Conservation (phyloP, 2,329 filamentous ascomycete genomes). For the Cercospora zeae-maydis region DNA sequence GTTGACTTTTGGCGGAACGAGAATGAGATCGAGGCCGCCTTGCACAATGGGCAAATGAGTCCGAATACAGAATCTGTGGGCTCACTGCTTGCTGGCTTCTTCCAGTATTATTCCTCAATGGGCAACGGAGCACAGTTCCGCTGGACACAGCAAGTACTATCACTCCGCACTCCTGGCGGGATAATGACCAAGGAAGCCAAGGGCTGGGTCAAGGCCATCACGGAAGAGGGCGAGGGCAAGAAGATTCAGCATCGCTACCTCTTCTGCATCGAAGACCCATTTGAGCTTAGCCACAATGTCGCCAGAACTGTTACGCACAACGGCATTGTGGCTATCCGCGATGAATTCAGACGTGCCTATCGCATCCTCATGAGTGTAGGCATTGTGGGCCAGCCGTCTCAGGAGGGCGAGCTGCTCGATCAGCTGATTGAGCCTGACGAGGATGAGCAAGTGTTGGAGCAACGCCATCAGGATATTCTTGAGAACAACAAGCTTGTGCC, state of each 20-base stretch:
- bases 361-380: constrained; percentile 59
- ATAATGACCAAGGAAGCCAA: constrained; percentile 71
- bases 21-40: constrained; percentile 61
- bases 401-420: constrained; percentile 19
- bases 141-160: constrained; percentile 77
- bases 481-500: constrained; percentile 7
- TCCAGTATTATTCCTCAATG: constrained; percentile 70
- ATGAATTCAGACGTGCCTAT: constrained; percentile 81
- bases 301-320: constrained; percentile 79
- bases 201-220: constrained; percentile 81
- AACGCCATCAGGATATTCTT: constrained; percentile 11
- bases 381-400: constrained; percentile 32
- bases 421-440: constrained; percentile 18
- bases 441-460: constrained; percentile 3
- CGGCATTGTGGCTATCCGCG: constrained; percentile 75
- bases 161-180: constrained; percentile 67
- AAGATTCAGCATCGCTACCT: constrained; percentile 77
- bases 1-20: constrained; percentile 78
- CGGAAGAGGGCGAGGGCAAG: constrained; percentile 52
- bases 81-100: constrained; percentile 74
- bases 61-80: constrained; percentile 68
- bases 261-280: constrained; percentile 88
- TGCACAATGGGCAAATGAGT: constrained; percentile 58
- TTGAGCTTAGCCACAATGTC: constrained; percentile 83
- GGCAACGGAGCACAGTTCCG: constrained; percentile 64